Percentiles rank a stretch among this genome's conserved stretches.
phyloP scores from a whole-genome alignment of 805 yeast genomes.

The Suhomyces prunicola region DNA sequence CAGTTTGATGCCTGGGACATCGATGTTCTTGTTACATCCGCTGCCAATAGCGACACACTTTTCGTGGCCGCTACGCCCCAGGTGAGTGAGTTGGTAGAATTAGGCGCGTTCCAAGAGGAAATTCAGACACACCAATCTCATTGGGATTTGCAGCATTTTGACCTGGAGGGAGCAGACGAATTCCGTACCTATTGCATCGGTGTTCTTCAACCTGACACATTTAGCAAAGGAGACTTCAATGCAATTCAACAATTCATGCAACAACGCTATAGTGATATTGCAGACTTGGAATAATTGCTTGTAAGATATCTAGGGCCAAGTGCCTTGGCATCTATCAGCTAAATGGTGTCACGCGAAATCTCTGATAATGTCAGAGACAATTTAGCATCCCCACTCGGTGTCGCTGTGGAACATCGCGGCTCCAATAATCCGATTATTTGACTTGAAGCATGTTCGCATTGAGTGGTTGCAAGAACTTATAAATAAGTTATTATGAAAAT shows the following conservation, averaged over 20 bases:
- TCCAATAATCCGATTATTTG: background rate
- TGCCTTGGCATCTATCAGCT: background rate
- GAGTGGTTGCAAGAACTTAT: background rate
- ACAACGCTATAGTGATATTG: background rate
- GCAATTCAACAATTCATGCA: background rate
- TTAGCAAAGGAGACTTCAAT: background rate
- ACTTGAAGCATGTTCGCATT: background rate
- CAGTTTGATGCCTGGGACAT: constrained; percentile 14
- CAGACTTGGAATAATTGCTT: background rate
- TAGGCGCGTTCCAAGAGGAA: background rate
- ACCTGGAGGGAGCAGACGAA: background rate
- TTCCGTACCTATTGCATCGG: background rate
- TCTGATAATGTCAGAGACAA: background rate
- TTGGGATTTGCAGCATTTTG: background rate
- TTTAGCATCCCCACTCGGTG: background rate
- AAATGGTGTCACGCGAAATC: background rate
- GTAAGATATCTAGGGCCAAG: background rate
- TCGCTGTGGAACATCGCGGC: background rate
- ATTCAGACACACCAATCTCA: background rate
- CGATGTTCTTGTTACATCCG: constrained; percentile 8
- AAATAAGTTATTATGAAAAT: background rate
- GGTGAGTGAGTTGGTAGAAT: background rate
- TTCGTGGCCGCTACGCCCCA: background rate
- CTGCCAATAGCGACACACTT: background rate
- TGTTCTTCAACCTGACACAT: background rate